Evolutionary conservation across 73 alveolate genomes (phyloP).

Genomic region (Tetrahymena borealis): DNA sequence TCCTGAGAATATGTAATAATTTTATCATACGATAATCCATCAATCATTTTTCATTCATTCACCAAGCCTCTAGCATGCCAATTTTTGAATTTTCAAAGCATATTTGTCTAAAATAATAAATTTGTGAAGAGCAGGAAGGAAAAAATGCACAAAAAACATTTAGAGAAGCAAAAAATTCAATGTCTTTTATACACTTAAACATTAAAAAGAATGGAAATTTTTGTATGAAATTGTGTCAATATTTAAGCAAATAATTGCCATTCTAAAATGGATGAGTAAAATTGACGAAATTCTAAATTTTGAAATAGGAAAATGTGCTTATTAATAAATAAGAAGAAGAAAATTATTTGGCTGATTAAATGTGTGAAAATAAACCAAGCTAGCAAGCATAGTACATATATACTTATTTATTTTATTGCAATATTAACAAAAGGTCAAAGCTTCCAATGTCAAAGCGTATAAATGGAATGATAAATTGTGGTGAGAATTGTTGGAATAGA

Average conservation of each 20-base stretch:
- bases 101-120: neutral
- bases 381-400: no score
- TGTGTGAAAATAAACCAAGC: no score
- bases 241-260: no score
- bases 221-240: no score
- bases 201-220: no score
- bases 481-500: constrained; percentile 85
- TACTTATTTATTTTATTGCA: constrained; percentile 3
- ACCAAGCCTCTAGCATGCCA: neutral
- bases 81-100: neutral
- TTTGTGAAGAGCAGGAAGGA: neutral
- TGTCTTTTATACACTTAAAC: no score
- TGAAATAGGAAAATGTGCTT: no score
- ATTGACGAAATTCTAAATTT: no score
- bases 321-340: no score
- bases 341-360: no score
- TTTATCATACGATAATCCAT: neutral
- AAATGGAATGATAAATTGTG: constrained; percentile 61
- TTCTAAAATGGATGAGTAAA: no score
- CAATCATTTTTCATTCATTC: neutral
- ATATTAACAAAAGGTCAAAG: constrained; percentile 1
- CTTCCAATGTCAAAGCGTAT: constrained; percentile 21
- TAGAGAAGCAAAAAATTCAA: no score
- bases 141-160: neutral
- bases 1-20: constrained; percentile 4